Evolutionary conservation across 805 yeast genomes (phyloP).

Genomic region (Yamadazyma insecticola): DNA sequence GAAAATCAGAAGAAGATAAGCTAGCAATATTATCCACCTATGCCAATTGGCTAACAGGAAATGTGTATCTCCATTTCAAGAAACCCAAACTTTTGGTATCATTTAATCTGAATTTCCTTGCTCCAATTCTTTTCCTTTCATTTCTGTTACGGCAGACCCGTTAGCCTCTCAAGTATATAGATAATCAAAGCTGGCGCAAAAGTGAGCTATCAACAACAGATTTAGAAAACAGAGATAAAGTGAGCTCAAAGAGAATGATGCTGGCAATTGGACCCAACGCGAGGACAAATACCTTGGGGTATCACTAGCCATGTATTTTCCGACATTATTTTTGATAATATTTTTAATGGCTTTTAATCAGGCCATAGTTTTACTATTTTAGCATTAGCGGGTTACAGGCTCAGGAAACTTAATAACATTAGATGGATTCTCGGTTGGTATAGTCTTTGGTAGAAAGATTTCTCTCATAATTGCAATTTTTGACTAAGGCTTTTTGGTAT

Average conservation of each 20-base stretch:
- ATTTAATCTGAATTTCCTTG: too few species aligned
- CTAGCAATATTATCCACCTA: too few species aligned
- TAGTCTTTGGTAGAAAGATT: slow-evolving; percentile 33
- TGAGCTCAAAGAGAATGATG: slow-evolving; percentile 32
- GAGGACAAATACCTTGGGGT: slow-evolving; percentile 34
- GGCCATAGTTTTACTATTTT: slow-evolving; percentile 34
- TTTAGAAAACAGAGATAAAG: too few species aligned
- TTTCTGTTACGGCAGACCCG: too few species aligned
- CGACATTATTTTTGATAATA: slow-evolving; percentile 24
- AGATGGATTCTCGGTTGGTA: slow-evolving; percentile 33
- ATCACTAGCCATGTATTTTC: slow-evolving; percentile 19
- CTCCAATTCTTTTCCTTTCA: too few species aligned
- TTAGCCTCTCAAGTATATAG: too few species aligned
- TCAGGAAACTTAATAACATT: slow-evolving; percentile 27
- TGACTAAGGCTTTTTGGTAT: slow-evolving; percentile 27
- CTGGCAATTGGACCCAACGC: slow-evolving; percentile 40
- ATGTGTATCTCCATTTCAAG: too few species aligned
- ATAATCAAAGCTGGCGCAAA: too few species aligned
- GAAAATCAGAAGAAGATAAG: too few species aligned
- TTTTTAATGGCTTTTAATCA: slow-evolving; percentile 36
- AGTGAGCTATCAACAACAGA: too few species aligned
- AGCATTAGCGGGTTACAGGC: slow-evolving; percentile 31
- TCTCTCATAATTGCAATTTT: slow-evolving; percentile 13
- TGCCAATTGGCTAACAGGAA: too few species aligned
- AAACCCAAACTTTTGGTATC: too few species aligned